Base-by-base conservation (phyloP, 164 flowering plant species). In the Stephania japonica region DNA sequence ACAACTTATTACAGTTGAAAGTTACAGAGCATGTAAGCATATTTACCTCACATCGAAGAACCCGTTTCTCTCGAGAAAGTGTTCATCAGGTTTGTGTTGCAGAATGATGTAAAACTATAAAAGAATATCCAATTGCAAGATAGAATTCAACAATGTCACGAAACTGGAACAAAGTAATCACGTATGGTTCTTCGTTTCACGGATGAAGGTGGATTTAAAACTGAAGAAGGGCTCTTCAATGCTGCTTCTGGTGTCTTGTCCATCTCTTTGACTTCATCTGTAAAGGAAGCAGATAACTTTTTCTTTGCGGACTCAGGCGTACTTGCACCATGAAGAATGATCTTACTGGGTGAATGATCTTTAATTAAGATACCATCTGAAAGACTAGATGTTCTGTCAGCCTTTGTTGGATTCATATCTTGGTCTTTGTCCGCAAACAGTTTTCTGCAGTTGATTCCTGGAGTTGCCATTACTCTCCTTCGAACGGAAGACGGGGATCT, bases 191-290 rank as follows among this genome's bases (percentile, higher is more conserved):
- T 80, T 68, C 82, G 76, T 81, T 81, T 81, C 78, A 80, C 62
- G 69, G 83, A 78, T 10, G 95, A 85, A 71, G 97, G 97, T 71
- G 95, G 95, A 72, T 78, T 86, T 75, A 94, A 73, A 44, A 82
- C 84, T 6, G 84, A 82, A 72, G 82, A 79, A 43, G 84, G 84
- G 71, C 82, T 82, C 26, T 56, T 70, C 73, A 72, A 12, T 16
- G 72, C 72, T 42, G 75, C 76, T 27, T 82, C 79, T 70, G 84
- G 82, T 27, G 82, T 82, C 75, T 75, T 82, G 62, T 76, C 73
- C 71, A 79, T n/a, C 65, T 72, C 73, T 38, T 38, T 18, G 4
- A 27, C 68, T 75, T 84, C 86, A 67, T 67, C 67, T 18, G 65
- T 61, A 69, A 72, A 78, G 7, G 72, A 69, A 70, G 25, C 59